These are phyloP conservation scores for Penicillium atrosanguineum DNA, from an alignment of 495 filamentous ascomycete species.

Conservation along the genomic window DNA sequence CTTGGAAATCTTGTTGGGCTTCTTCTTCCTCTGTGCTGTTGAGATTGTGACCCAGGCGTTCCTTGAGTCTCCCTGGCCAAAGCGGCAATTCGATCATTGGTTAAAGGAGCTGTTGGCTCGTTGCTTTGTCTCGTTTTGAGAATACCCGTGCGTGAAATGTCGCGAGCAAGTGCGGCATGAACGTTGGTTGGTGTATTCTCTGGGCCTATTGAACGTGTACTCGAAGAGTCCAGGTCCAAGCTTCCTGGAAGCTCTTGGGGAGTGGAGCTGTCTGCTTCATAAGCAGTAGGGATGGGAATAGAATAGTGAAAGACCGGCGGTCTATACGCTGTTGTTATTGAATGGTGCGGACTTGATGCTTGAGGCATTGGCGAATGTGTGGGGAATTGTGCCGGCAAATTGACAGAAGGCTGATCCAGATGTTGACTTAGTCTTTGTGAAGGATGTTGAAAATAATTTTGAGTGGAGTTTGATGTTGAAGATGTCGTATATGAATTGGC, in stretches of 20 bases:
- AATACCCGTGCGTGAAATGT: background rate
- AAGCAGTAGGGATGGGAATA: background rate
- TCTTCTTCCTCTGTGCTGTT: background rate
- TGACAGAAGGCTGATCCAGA: no score
- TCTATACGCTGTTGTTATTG: background rate
- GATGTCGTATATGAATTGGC: background rate
- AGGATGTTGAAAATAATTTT: no score
- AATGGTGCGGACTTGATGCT: background rate
- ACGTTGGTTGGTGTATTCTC: background rate
- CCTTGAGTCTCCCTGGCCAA: background rate
- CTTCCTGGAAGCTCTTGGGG: slow-evolving; percentile 28
- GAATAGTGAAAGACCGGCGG: background rate
- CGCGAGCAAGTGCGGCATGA: background rate
- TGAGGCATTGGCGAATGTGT: background rate
- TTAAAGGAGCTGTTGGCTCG: background rate
- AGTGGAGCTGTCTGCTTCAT: slow-evolving; percentile 3
- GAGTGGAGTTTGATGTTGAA: no score
- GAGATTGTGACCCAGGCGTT: background rate
- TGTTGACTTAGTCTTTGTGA: no score
- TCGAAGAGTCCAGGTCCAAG: slow-evolving; percentile 24
- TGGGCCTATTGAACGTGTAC: background rate
- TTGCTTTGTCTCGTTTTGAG: background rate
- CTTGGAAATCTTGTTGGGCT: background rate
- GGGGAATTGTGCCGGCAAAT: background rate
- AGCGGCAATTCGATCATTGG: background rate